These are phyloP conservation scores for Colletotrichum kahawae DNA, from an alignment of 2,329 filamentous ascomycete species.

Conservation along the genomic window DNA sequence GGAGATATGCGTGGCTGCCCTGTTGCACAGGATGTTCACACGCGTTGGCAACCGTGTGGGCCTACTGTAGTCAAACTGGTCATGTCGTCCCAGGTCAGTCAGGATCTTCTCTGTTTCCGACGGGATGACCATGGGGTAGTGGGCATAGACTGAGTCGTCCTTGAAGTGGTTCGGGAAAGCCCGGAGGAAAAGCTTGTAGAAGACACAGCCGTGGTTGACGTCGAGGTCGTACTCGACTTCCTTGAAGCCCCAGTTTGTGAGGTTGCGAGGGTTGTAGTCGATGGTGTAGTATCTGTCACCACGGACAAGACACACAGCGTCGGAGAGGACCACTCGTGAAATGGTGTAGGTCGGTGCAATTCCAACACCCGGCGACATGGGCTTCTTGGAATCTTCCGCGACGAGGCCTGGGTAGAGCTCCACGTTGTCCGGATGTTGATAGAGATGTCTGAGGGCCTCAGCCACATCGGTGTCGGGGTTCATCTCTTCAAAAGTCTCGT, in stretches of 20 bases:
- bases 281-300: conserved; percentile 80
- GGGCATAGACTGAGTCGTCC: conserved; percentile 79
- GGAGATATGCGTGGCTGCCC: conserved; percentile 66
- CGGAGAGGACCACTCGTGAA: conserved; percentile 76
- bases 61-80: conserved; percentile 65
- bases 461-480: conserved; percentile 77
- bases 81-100: conserved; percentile 67
- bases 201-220: conserved; percentile 81
- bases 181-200: conserved; percentile 82
- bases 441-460: conserved; percentile 68
- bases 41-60: too few species aligned
- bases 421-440: conserved; percentile 79
- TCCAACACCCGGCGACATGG: conserved; percentile 76
- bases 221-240: conserved; percentile 75
- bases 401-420: conserved; percentile 83
- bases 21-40: conserved; percentile 61
- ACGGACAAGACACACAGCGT: conserved; percentile 79
- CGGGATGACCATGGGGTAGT: conserved; percentile 76
- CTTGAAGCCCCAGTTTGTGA: conserved; percentile 86
- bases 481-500: conserved; percentile 83
- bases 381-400: conserved; percentile 75
- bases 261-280: conserved; percentile 75
- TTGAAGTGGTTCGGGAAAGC: conserved; percentile 84
- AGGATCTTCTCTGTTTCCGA: conserved; percentile 75
- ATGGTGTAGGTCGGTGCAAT: conserved; percentile 79